Conservation (phyloP, 768 basidiomycete genomes). For the Symmetrospora coprosmae region DNA sequence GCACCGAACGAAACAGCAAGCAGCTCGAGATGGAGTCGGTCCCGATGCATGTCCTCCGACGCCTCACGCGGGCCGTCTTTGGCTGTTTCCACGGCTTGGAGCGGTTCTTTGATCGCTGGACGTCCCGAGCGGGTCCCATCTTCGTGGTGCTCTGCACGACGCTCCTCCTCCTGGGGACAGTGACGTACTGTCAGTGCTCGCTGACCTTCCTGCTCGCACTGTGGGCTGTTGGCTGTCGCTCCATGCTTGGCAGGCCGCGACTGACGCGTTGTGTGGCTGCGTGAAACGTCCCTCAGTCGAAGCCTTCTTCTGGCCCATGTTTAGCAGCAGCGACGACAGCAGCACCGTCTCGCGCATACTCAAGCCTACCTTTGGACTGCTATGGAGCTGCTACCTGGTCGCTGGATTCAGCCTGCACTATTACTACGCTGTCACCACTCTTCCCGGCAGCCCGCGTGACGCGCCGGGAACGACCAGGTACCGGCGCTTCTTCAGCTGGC, state of each 20-base stretch:
- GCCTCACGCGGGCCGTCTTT: conserved; percentile 10
- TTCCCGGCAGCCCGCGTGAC: conserved; percentile 58
- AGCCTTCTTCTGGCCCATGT: too few relatives aligned
- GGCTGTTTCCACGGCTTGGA: conserved; percentile 21
- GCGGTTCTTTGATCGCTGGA: conserved; percentile 40
- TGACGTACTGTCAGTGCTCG: conserved; percentile 64
- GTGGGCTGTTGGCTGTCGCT: too few relatives aligned
- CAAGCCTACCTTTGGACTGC: conserved; percentile 1
- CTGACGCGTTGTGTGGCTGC: too few relatives aligned
- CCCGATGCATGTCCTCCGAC: too few relatives aligned
- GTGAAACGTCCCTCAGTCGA: too few relatives aligned
- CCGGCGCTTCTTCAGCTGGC: conserved; percentile 13
- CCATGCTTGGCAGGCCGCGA: too few relatives aligned
- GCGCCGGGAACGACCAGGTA: conserved; percentile 8
- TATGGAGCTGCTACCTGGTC: conserved; percentile 24
- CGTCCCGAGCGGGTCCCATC: conserved; percentile 78
- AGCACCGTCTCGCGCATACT: background rate
- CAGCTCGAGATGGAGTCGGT: too few relatives aligned
- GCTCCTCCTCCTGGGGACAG: conserved; percentile 52
- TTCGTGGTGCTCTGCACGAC: conserved; percentile 69
- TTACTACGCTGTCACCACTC: conserved; percentile 63
- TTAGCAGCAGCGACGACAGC: too few relatives aligned
- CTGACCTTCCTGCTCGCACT: background rate
- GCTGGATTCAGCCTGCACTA: conserved; percentile 42
- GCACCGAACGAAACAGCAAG: too few relatives aligned